These are phyloP conservation scores for Dactylellina drechsleri DNA, from an alignment of 2,329 filamentous ascomycete species.

Conservation along the genomic window DNA sequence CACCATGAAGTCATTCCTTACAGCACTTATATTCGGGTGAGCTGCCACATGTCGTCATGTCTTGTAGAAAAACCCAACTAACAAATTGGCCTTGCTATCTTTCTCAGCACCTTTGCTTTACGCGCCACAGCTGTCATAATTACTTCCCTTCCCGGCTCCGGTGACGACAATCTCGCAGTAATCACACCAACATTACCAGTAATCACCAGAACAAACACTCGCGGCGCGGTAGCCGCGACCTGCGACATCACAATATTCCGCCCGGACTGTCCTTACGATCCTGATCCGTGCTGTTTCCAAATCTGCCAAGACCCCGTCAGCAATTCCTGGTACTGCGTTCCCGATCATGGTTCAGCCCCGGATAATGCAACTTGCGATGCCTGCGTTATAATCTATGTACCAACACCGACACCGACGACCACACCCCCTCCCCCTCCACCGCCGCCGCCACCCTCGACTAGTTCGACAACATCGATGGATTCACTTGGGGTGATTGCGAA, in stretches of 20 bases:
- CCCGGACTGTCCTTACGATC: conserved; percentile 20
- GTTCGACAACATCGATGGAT: no score
- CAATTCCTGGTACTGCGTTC: conserved; percentile 9
- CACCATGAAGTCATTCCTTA: conserved; percentile 37
- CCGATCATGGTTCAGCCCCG: not conserved
- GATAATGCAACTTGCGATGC: conserved; percentile 8
- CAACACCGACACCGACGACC: conserved; percentile 4
- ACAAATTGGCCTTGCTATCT: not conserved
- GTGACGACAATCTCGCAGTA: not conserved
- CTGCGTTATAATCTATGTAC: conserved; percentile 1
- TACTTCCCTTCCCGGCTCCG: not conserved
- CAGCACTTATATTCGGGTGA: conserved; percentile 25
- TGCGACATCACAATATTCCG: conserved; percentile 23
- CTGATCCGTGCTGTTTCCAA: conserved; percentile 25
- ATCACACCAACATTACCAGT: not conserved
- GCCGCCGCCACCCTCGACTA: not conserved
- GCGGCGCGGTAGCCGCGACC: conserved; percentile 6
- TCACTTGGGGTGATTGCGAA: not conserved
- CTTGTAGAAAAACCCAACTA: not conserved
- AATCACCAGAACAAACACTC: not conserved
- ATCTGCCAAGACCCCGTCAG: not conserved
- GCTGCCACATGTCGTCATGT: not conserved
- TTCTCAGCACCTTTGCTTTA: conserved; percentile 17
- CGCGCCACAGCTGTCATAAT: not conserved
- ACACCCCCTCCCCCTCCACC: not conserved